Percentiles rank a stretch among this genome's conserved stretches.
Conservation (phyloP, 139 green algal species). For the Dunaliella primolecta region DNA sequence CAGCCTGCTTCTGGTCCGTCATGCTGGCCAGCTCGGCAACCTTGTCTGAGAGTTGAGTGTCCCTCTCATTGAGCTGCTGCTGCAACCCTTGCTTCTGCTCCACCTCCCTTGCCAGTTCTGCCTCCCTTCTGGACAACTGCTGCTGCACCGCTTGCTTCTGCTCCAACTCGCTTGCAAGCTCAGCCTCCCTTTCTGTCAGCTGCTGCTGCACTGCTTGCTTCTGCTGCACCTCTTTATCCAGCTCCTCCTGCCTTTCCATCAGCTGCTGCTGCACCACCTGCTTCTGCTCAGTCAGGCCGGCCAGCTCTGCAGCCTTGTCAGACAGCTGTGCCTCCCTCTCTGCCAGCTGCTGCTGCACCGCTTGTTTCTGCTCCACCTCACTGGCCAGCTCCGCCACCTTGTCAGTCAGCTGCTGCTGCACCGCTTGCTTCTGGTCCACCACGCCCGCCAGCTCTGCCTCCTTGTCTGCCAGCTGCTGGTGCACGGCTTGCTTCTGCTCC, state of each 20-base stretch:
- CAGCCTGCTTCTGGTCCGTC: too few relatives aligned
- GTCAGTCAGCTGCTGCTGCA: neutral
- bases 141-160: neutral
- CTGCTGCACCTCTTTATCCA: neutral
- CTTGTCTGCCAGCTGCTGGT: neutral
- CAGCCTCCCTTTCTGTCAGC: neutral
- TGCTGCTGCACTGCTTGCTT: neutral
- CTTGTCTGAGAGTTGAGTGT: too few relatives aligned
- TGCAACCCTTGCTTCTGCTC: neutral
- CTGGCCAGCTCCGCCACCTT: neutral
- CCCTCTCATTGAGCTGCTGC: neutral
- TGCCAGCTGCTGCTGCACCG: neutral
- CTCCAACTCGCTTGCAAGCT: neutral
- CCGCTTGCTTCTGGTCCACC: neutral
- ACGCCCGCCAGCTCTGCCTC: neutral
- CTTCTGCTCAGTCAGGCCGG: neutral
- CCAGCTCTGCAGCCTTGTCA: neutral
- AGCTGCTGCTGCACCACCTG: slow-evolving; percentile 1
- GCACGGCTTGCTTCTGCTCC: neutral
- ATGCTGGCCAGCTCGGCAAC: too few relatives aligned
- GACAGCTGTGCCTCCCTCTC: too few relatives aligned
- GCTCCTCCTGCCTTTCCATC: neutral
- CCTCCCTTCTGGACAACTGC: neutral
- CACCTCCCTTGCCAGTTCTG: neutral
- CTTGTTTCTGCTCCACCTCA: neutral